phyloP scores from a whole-genome alignment of 805 yeast genomes.

The Monosporozyma aerobia region DNA sequence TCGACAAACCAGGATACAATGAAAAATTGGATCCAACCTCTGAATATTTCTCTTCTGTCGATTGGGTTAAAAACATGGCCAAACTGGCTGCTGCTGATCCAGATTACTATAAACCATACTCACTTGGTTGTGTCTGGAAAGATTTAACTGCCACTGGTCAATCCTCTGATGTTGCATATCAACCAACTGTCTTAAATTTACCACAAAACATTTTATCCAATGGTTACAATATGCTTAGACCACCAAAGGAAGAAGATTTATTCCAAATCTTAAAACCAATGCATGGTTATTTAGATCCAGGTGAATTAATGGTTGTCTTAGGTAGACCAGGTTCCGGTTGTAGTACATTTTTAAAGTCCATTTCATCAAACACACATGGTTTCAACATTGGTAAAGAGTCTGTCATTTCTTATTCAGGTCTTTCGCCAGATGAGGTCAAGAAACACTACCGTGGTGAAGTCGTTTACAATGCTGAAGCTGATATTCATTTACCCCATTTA shows the following conservation, averaged over 20 bases:
- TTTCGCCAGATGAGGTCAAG: slow-evolving; percentile 40
- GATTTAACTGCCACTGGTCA: slow-evolving; percentile 54
- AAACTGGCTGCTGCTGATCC: slow-evolving; percentile 45
- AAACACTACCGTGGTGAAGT: slow-evolving; percentile 59
- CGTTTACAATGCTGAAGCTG: slow-evolving; percentile 60
- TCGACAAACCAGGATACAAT: slow-evolving; percentile 21
- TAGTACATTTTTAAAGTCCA: slow-evolving; percentile 54
- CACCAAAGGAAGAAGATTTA: slow-evolving; percentile 17
- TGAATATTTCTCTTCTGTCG: slow-evolving; percentile 49
- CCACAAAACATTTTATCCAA: slow-evolving; percentile 47
- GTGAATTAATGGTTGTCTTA: slow-evolving; percentile 58
- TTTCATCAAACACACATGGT: slow-evolving; percentile 53
- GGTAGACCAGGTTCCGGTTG: slow-evolving; percentile 78
- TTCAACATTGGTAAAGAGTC: slow-evolving; percentile 42
- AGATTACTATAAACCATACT: slow-evolving; percentile 53
- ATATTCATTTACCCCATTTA: slow-evolving; percentile 58
- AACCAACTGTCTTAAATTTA: slow-evolving; percentile 45
- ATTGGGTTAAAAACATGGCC: slow-evolving; percentile 60
- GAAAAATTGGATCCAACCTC: slow-evolving; percentile 48
- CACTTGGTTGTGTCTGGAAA: slow-evolving; percentile 51
- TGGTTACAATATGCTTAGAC: slow-evolving; percentile 14
- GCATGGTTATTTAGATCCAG: slow-evolving; percentile 55
- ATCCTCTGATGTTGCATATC: slow-evolving; percentile 61
- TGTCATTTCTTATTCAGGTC: slow-evolving; percentile 43
- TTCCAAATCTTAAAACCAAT: slow-evolving; percentile 53